These are phyloP conservation scores for Pezizomycotina sp. DNA, from an alignment of 2,329 filamentous ascomycete genomes.

Conservation along the genomic window DNA sequence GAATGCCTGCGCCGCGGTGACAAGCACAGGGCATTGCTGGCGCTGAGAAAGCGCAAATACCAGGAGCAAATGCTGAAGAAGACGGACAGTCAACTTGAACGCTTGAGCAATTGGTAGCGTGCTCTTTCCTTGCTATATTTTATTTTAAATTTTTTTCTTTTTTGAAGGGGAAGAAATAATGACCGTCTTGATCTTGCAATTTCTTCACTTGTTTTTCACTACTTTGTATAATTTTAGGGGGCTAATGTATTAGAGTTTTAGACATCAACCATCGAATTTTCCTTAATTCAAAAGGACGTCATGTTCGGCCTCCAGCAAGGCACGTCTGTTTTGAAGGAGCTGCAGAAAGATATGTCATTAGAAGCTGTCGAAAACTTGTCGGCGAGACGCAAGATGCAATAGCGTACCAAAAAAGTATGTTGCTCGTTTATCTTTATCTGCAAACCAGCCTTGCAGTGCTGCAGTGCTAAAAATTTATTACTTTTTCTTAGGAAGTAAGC, in stretches of 20 bases:
- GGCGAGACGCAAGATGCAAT: conserved; percentile 79
- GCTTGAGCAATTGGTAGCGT: conserved; percentile 58
- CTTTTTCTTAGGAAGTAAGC: conserved; percentile 55
- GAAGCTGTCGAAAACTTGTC: conserved; percentile 91
- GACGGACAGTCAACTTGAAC: conserved; percentile 91
- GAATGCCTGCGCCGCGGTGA: conserved; percentile 67
- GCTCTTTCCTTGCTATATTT: too few species aligned
- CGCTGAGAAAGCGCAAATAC: conserved; percentile 88
- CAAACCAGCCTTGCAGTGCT: neutral
- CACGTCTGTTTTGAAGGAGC: conserved; percentile 73
- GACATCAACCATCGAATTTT: conserved; percentile 81
- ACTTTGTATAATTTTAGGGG: too few species aligned
- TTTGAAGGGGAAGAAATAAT: too few species aligned
- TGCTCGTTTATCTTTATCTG: too few species aligned
- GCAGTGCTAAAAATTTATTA: neutral
- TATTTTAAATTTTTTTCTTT: too few species aligned
- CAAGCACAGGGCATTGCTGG: conserved; percentile 66
- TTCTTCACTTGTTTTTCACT: too few species aligned
- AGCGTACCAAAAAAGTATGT: conserved; percentile 77
- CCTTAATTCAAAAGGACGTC: conserved; percentile 90
- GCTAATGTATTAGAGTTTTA: too few species aligned
- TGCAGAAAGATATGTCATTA: conserved; percentile 88
- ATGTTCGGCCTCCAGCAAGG: conserved; percentile 84
- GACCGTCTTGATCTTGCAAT: too few species aligned
- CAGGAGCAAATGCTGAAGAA: conserved; percentile 77